These are phyloP conservation scores for Phytophthora pinifolia DNA, from an alignment of 352 stramenopile species.

Conservation along the genomic window DNA sequence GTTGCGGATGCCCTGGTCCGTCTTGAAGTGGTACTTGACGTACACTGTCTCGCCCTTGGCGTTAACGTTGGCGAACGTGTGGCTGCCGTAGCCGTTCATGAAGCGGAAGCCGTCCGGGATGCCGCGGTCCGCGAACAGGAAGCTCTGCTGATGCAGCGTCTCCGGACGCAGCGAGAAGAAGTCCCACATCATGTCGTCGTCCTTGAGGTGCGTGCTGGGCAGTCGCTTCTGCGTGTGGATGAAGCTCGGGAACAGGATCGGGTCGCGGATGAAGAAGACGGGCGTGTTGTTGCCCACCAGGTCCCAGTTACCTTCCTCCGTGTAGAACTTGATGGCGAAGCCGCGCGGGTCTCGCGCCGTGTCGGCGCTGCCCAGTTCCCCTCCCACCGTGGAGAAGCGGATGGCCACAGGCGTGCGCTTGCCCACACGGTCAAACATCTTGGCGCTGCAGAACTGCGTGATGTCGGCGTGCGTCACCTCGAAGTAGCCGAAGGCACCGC, in stretches of 20 bases:
- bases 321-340: conserved; percentile 95
- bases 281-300: conserved; percentile 94
- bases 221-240: conserved; percentile 94
- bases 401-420: conserved; percentile 87
- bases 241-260: conserved; percentile 91
- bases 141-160: conserved; percentile 87
- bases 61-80: conserved; percentile 93
- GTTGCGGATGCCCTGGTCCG: conserved; percentile 90
- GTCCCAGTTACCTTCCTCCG: conserved; percentile 94
- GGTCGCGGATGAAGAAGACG: conserved; percentile 94
- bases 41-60: conserved; percentile 69
- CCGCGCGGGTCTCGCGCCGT: conserved; percentile 88
- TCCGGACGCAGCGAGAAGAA: conserved; percentile 93
- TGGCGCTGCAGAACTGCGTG: conserved; percentile 66
- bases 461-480: conserved; percentile 73
- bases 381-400: conserved; percentile 87
- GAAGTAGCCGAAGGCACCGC: conserved; percentile 92
- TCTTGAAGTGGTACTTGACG: conserved; percentile 95
- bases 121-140: conserved; percentile 89
- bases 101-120: conserved; percentile 88
- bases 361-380: conserved; percentile 78
- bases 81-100: conserved; percentile 92
- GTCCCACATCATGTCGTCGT: conserved; percentile 91
- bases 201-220: conserved; percentile 85
- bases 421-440: conserved; percentile 72